Base-by-base conservation (phyloP, 805 yeast species). In the Suhomyces emberorum region DNA sequence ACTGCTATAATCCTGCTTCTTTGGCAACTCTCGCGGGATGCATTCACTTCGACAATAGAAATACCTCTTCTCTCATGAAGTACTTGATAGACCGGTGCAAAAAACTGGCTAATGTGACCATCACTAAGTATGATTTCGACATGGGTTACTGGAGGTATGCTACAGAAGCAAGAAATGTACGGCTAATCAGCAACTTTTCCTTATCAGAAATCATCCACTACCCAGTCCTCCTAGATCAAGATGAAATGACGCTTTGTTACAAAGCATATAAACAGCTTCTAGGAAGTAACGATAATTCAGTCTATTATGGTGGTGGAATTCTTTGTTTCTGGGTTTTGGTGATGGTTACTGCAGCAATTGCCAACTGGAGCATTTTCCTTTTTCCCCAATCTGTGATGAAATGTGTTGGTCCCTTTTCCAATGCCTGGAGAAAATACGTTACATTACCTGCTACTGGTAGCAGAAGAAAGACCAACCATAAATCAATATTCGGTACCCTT, bases 11-110 rank as follows among this genome's bases (percentile, higher is more conserved):
- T 33, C 32, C 44, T 16, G 42, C 54, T 24, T 57, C 57, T 6
- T 43, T 57, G 38, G 64, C 68, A 15, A 50, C 65, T 3, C 38
- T 59, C 34, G 51, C 57, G 18, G 63, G 61, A 12, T 65, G 70
- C 35, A 44, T 49, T 17, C 35, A 38, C 16, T 18, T 25, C 7
- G 23, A 34, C 27, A 35, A 27, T 23, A 37, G 26, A 40, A 47
- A 15, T 42, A 39, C 36, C 41, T 44, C 29, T 12, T 32, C 14
- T 3, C 12, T 28, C n/a, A 35, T 15, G 7, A 39, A 37, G 32
- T 32, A 7, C 17, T 49, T 22, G 37, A 42, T 35, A 12, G 46
- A 52, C 15, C 37, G 37, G n/a, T 61, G 66, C 42, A 34, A 44
- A 17, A 42, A 34, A 9, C n/a, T n/a, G n/a, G 39, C 15, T 6